These are phyloP conservation scores for Gnomoniopsis smithogilvyi DNA, from an alignment of 2,329 filamentous ascomycete genomes.

Conservation along the genomic window DNA sequence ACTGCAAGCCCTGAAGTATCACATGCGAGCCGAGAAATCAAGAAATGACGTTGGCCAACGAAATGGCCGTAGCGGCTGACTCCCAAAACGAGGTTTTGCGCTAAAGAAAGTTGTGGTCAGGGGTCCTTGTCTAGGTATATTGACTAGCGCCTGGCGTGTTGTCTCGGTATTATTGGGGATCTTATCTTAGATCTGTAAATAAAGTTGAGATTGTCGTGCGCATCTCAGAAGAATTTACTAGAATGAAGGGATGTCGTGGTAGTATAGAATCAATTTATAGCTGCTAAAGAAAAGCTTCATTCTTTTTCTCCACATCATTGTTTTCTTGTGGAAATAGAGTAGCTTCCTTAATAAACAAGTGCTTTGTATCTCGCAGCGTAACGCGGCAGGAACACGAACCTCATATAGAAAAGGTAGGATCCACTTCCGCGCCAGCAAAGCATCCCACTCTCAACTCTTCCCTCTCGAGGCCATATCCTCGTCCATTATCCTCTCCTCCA, in stretches of 20 bases:
- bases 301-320: no score
- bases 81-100: not conserved
- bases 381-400: not conserved
- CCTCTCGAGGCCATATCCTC: not conserved
- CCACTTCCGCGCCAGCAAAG: not conserved
- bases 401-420: not conserved
- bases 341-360: not conserved
- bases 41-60: not conserved
- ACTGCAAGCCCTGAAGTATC: not conserved
- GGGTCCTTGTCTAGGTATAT: not conserved
- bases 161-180: no score
- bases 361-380: not conserved
- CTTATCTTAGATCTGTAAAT: no score
- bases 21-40: not conserved
- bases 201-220: no score
- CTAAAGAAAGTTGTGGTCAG: not conserved
- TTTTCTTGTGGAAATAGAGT: no score
- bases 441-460: not conserved
- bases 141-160: no score
- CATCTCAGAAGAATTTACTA: no score
- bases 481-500: not conserved
- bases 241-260: no score
- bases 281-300: no score
- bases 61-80: not conserved
- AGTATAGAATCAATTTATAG: no score